These are phyloP conservation scores for Glonium stellatum DNA, from an alignment of 495 filamentous ascomycete genomes.

Conservation along the genomic window DNA sequence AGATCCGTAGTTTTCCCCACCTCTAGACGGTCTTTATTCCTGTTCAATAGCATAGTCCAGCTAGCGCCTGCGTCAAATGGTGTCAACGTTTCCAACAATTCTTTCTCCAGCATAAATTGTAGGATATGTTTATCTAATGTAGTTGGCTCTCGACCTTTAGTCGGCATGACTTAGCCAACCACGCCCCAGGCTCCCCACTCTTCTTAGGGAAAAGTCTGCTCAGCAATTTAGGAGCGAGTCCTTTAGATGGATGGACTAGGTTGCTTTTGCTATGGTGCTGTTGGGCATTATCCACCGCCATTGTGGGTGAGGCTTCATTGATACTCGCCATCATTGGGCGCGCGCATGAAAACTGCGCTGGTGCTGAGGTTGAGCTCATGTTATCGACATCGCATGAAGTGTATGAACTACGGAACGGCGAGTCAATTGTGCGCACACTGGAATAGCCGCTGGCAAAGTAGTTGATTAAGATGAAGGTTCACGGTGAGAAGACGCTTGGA, in stretches of 20 bases:
- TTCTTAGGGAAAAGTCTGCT: constrained; percentile 17
- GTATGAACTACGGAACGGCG: constrained; percentile 33
- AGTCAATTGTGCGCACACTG: neutral
- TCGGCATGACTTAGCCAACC: too few relatives aligned
- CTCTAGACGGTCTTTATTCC: too few relatives aligned
- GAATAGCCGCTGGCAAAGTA: neutral
- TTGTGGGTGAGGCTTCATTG: constrained; percentile 13
- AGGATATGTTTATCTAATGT: too few relatives aligned
- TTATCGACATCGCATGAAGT: constrained; percentile 33
- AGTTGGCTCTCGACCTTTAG: too few relatives aligned
- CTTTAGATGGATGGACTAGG: constrained; percentile 3
- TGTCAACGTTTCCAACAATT: too few relatives aligned
- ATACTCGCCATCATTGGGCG: constrained; percentile 22
- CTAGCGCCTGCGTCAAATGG: too few relatives aligned
- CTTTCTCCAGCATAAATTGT: too few relatives aligned
- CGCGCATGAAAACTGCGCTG: constrained; percentile 26
- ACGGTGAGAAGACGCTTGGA: neutral
- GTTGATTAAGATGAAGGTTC: neutral
- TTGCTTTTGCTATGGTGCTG: constrained; percentile 16
- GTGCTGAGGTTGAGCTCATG: constrained; percentile 31
- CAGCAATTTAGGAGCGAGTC: constrained; percentile 16
- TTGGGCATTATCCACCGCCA: constrained; percentile 17
- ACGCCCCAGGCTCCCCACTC: constrained; percentile 1
- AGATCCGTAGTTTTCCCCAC: too few relatives aligned
- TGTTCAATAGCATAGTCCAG: too few relatives aligned